Conservation (phyloP, 2,329 filamentous ascomycete species). For the Aspergillus caelatus region DNA sequence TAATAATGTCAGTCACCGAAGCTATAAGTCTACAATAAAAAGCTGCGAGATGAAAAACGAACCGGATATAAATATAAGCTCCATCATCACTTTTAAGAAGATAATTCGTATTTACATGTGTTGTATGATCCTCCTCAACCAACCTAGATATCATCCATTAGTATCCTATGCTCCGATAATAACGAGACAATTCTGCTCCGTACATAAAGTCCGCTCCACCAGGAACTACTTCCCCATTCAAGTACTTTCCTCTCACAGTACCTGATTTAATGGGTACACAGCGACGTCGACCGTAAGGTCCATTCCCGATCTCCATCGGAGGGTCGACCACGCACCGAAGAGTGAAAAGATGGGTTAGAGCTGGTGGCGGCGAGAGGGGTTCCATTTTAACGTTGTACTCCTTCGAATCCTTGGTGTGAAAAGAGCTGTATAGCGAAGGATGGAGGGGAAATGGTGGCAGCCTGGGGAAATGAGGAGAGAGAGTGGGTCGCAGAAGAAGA, state of each 20-base stretch:
- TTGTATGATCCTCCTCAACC: conserved; percentile 30
- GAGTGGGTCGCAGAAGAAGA: background rate
- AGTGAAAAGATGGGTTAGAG: conserved; percentile 27
- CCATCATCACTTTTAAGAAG: conserved; percentile 32
- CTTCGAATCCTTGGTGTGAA: background rate
- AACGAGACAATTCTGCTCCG: background rate
- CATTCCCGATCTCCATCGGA: conserved; percentile 29
- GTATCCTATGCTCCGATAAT: background rate
- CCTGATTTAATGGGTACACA: conserved; percentile 28
- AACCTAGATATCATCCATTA: conserved; percentile 18
- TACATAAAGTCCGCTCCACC: conserved; percentile 33
- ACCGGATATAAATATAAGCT: conserved; percentile 30
- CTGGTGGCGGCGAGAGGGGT: conserved; percentile 23
- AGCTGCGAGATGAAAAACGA: background rate
- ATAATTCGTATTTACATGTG: conserved; percentile 31
- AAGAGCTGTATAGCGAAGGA: background rate
- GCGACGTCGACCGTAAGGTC: conserved; percentile 28
- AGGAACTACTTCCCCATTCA: conserved; percentile 28
- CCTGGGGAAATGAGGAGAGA: background rate
- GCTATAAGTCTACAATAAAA: background rate
- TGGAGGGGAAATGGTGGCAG: background rate
- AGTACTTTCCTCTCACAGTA: conserved; percentile 23
- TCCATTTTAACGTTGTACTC: conserved; percentile 15
- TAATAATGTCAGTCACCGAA: background rate
- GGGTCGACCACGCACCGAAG: conserved; percentile 28